Evolutionary conservation across 2,329 filamentous ascomycete genomes (phyloP).

Genomic region (Stagonosporopsis tanaceti): DNA sequence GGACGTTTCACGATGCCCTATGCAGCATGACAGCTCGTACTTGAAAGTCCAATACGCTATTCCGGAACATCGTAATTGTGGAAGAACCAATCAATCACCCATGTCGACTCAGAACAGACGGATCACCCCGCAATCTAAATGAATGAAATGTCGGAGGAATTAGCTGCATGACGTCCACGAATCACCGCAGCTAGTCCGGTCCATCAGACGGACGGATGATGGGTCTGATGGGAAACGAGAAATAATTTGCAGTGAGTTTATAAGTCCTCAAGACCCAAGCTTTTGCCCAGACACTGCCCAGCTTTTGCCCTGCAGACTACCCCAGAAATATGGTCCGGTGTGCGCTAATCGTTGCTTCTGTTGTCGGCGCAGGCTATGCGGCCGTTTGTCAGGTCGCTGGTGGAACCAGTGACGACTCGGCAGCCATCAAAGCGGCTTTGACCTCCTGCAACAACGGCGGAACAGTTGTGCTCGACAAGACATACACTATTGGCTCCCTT

Average conservation of each 20-base stretch:
- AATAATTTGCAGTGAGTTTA: neutral
- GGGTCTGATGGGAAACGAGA: neutral
- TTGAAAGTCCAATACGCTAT: neutral
- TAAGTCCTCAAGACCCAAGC: neutral
- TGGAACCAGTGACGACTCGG: slow-evolving; percentile 57
- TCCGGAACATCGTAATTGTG: neutral
- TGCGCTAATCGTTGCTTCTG: neutral
- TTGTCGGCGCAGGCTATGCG: neutral
- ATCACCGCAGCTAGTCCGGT: neutral
- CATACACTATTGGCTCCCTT: slow-evolving; percentile 69
- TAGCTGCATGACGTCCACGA: neutral
- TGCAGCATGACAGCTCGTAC: neutral
- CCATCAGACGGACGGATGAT: neutral
- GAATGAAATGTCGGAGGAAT: neutral
- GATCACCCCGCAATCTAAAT: neutral
- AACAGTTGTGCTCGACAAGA: slow-evolving; percentile 65
- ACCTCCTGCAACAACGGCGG: slow-evolving; percentile 69
- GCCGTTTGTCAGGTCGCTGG: slow-evolving; percentile 40
- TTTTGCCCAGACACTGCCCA: slow-evolving; percentile 12
- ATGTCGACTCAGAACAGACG: neutral
- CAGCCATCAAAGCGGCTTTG: slow-evolving; percentile 62
- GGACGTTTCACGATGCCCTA: neutral
- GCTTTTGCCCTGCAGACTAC: neutral
- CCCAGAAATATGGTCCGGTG: slow-evolving; percentile 1
- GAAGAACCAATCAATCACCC: neutral